These are phyloP conservation scores for Coprinopsis cinerea DNA, from an alignment of 768 basidiomycete genomes.

Conservation along the genomic window DNA sequence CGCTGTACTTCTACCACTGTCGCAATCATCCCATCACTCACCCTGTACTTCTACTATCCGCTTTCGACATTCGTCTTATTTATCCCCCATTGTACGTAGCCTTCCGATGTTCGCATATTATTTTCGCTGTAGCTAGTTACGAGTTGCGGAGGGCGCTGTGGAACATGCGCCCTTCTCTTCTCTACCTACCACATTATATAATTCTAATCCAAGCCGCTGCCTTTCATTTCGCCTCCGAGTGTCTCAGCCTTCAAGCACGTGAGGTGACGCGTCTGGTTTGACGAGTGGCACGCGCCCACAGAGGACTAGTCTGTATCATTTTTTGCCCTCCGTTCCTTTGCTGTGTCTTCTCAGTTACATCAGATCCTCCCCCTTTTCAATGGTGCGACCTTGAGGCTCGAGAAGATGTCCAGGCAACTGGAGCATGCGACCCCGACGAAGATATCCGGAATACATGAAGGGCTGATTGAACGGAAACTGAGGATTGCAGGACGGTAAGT, in stretches of 20 bases:
- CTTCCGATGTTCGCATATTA: not conserved
- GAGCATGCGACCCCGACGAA: constrained; percentile 40
- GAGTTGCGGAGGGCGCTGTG: not conserved
- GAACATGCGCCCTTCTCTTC: not conserved
- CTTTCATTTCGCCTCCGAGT: too few relatives aligned
- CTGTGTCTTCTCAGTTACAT: too few relatives aligned
- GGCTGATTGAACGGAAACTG: constrained; percentile 44
- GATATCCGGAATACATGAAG: constrained; percentile 33
- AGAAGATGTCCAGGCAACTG: constrained; percentile 42
- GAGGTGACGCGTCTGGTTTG: not conserved
- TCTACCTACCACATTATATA: not conserved
- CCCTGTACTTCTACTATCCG: not conserved
- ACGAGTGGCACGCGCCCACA: too few relatives aligned
- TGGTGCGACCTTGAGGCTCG: not conserved
- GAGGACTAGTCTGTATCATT: too few relatives aligned
- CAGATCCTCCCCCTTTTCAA: too few relatives aligned
- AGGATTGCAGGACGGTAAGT: constrained; percentile 56
- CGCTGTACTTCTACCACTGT: not conserved
- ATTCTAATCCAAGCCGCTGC: not conserved
- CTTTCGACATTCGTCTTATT: not conserved
- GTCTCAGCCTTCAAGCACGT: too few relatives aligned
- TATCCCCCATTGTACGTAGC: not conserved
- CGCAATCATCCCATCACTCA: not conserved
- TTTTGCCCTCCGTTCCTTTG: too few relatives aligned
- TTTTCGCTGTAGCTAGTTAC: not conserved